Evolutionary conservation across 495 filamentous ascomycete genomes (phyloP).

Genomic region (Penicillium lividum): DNA sequence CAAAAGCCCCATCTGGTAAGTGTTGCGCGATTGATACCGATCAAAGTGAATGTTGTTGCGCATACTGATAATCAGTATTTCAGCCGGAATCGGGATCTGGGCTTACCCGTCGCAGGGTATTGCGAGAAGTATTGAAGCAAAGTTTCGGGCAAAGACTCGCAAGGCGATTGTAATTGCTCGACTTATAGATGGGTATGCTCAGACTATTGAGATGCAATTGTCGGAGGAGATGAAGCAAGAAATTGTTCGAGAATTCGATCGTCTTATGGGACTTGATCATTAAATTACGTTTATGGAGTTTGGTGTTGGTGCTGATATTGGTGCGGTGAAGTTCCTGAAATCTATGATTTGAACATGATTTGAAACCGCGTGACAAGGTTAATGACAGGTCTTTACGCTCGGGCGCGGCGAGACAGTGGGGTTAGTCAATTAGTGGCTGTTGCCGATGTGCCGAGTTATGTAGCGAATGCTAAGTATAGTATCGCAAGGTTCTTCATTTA

Average conservation of each 20-base stretch:
- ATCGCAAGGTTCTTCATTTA: no score
- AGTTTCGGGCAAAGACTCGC: constrained; percentile 26
- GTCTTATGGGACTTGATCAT: constrained; percentile 22
- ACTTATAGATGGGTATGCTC: constrained; percentile 23
- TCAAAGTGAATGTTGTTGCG: background rate
- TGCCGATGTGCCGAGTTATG: background rate
- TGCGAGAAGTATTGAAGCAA: constrained; percentile 31
- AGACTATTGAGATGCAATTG: constrained; percentile 17
- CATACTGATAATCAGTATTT: constrained; percentile 6
- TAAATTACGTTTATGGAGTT: background rate
- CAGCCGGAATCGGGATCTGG: constrained; percentile 30
- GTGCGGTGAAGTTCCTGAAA: no score
- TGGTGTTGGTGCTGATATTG: background rate
- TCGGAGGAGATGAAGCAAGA: constrained; percentile 18
- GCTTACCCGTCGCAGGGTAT: constrained; percentile 32
- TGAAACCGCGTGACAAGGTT: background rate
- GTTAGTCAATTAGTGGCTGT: background rate
- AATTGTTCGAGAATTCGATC: constrained; percentile 20
- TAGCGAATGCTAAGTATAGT: no score
- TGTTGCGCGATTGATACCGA: background rate
- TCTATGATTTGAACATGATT: no score
- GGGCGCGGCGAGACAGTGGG: background rate
- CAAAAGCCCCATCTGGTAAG: constrained; percentile 53
- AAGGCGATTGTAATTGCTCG: constrained; percentile 27
- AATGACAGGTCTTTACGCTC: background rate